Conservation (phyloP, 2,329 filamentous ascomycete species). For the Alternaria arborescens region DNA sequence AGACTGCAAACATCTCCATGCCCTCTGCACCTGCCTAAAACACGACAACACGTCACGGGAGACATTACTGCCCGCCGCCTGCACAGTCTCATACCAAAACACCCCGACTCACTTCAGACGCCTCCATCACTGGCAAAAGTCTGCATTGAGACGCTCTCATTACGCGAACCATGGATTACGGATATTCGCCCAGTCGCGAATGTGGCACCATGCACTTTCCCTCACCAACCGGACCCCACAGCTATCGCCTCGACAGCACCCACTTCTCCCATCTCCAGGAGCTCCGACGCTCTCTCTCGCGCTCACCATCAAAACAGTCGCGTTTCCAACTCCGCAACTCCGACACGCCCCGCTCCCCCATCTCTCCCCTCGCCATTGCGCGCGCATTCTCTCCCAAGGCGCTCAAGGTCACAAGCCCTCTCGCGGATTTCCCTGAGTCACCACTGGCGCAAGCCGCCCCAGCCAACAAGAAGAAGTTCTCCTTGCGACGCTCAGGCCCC, state of each 20-base stretch:
- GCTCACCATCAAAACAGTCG: slow-evolving; percentile 85
- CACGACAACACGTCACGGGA: slow-evolving; percentile 15
- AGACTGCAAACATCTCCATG: slow-evolving; percentile 32
- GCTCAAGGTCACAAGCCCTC: slow-evolving; percentile 58
- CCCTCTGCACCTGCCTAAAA: slow-evolving; percentile 27
- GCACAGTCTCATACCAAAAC: slow-evolving; percentile 14
- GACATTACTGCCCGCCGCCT: slow-evolving; percentile 22
- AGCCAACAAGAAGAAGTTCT: slow-evolving; percentile 67
- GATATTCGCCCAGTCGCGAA: slow-evolving; percentile 60
- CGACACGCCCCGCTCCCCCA: slow-evolving; percentile 51
- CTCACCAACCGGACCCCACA: slow-evolving; percentile 75
- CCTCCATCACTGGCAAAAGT: slow-evolving; percentile 6
- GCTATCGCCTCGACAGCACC: slow-evolving; percentile 78
- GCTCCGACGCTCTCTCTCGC: slow-evolving; percentile 84
- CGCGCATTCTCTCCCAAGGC: slow-evolving; percentile 56
- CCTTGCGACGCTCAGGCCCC: slow-evolving; percentile 58
- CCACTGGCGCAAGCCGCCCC: slow-evolving; percentile 67
- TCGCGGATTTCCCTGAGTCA: slow-evolving; percentile 64
- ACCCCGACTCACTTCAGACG: slow-evolving; percentile 9
- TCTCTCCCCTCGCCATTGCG: slow-evolving; percentile 55
- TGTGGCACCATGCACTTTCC: slow-evolving; percentile 86
- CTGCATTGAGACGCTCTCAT: slow-evolving; percentile 11
- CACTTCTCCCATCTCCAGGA: slow-evolving; percentile 78
- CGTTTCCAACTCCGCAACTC: slow-evolving; percentile 71
- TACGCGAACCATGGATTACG: slow-evolving; percentile 55